Percentiles rank a stretch among this genome's conserved stretches.
Evolutionary conservation across 345 rosid genomes (phyloP).

Genomic region (Eucalyptus dawsonii): DNA sequence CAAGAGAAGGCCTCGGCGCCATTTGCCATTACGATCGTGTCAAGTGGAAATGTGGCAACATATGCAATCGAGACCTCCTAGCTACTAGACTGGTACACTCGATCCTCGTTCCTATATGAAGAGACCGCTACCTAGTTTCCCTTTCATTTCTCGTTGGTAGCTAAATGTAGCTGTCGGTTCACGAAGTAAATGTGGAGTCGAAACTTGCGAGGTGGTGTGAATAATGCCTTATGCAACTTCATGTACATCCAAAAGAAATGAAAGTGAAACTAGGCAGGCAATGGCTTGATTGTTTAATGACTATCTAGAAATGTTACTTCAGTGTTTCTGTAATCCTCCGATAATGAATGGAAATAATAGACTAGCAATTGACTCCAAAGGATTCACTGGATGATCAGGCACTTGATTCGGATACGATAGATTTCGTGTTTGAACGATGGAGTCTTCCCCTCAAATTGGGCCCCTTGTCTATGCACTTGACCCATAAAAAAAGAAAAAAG

Average conservation of each 20-base stretch:
- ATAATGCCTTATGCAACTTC: neutral
- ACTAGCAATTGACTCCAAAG: neutral
- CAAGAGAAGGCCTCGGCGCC: neutral
- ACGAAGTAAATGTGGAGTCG: neutral
- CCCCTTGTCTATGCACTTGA: no score
- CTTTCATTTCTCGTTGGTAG: no score
- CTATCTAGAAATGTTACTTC: neutral
- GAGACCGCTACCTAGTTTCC: no score
- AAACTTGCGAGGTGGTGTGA: neutral
- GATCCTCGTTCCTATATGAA: no score
- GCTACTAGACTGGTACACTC: neutral
- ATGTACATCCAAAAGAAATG: neutral
- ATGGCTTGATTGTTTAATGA: neutral
- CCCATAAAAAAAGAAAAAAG: no score
- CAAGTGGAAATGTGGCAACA: neutral
- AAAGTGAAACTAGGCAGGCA: neutral
- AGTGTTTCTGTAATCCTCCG: neutral
- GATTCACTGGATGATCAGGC: neutral
- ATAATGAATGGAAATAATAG: neutral
- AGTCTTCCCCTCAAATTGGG: neutral
- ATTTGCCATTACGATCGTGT: neutral
- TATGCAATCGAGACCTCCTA: neutral
- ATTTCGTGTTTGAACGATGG: neutral
- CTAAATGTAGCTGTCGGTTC: neutral
- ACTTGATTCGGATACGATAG: neutral